Percentiles rank a stretch among this genome's conserved stretches.
Conservation (phyloP, 495 filamentous ascomycete genomes). For the Terfezia claveryi region DNA sequence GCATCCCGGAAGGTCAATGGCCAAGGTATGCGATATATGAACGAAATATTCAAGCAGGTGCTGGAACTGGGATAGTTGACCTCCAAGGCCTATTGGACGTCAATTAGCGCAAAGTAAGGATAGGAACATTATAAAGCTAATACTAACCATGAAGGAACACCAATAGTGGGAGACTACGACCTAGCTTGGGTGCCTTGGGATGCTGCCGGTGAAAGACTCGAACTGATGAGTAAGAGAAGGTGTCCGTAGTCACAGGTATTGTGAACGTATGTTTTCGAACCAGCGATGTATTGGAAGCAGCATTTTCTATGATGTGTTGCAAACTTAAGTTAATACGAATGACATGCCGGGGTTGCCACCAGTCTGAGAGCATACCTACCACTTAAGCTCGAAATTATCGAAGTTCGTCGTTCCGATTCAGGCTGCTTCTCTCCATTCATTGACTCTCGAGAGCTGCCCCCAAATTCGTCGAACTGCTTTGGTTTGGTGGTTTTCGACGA, state of each 20-base stretch:
- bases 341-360: too few species aligned
- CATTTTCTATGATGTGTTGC: too few species aligned
- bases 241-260: constrained; percentile 44
- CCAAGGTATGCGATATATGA: constrained; percentile 69
- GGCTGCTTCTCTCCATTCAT: too few species aligned
- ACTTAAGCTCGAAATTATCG: too few species aligned
- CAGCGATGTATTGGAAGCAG: constrained; percentile 22
- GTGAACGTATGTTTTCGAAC: constrained; percentile 55
- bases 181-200: constrained; percentile 55
- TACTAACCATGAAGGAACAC: constrained; percentile 62
- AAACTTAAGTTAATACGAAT: too few species aligned
- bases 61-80: constrained; percentile 70
- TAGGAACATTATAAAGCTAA: too few species aligned
- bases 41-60: constrained; percentile 58
- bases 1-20: constrained; percentile 77
- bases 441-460: too few species aligned
- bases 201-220: constrained; percentile 69
- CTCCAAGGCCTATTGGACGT: constrained; percentile 33
- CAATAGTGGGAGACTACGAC: constrained; percentile 54
- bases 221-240: constrained; percentile 50
- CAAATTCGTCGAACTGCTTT: too few species aligned
- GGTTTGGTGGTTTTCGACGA: too few species aligned
- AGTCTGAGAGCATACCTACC: too few species aligned
- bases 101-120: too few species aligned
- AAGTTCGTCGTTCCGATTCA: too few species aligned